Conservation (phyloP, 2,329 filamentous ascomycete genomes). For the Colletotrichum tamarilloi region DNA sequence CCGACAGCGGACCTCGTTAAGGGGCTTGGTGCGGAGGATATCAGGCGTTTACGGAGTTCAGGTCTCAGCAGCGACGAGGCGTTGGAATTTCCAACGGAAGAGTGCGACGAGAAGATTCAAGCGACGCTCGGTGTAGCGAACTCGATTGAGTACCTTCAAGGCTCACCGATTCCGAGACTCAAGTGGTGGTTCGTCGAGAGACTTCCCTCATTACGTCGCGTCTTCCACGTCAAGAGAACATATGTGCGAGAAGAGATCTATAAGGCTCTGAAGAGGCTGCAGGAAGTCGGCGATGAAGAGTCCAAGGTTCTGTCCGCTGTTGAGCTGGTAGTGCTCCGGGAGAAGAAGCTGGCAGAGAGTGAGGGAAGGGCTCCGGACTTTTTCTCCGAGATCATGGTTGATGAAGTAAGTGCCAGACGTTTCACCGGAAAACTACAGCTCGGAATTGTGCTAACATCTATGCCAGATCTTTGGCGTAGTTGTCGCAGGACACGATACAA, state of each 20-base stretch:
- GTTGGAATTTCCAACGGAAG: conserved; percentile 9
- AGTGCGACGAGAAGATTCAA: conserved; percentile 24
- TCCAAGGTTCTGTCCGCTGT: conserved; percentile 27
- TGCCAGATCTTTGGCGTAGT: conserved; percentile 41
- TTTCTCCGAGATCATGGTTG: conserved; percentile 16
- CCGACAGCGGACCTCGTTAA: conserved; percentile 7
- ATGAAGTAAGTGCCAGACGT: conserved; percentile 12
- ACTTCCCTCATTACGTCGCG: not conserved
- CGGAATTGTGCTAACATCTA: not conserved
- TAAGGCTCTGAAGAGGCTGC: conserved; percentile 20
- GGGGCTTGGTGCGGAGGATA: not conserved
- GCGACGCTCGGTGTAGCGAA: conserved; percentile 24
- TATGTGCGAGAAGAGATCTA: conserved; percentile 22
- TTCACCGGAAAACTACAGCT: not conserved
- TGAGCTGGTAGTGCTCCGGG: conserved; percentile 31
- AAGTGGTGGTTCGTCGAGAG: conserved; percentile 25
- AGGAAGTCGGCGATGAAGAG: conserved; percentile 14
- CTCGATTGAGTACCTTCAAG: conserved; percentile 12
- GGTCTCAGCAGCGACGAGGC: not conserved
- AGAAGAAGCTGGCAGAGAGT: conserved; percentile 29
- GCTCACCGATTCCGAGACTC: conserved; percentile 20
- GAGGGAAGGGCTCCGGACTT: conserved; percentile 31
- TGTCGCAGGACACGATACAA: conserved; percentile 45
- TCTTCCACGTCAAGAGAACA: not conserved
- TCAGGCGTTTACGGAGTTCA: not conserved